Conservation (phyloP, 148 eudicot genomes). For the Silene latifolia region DNA sequence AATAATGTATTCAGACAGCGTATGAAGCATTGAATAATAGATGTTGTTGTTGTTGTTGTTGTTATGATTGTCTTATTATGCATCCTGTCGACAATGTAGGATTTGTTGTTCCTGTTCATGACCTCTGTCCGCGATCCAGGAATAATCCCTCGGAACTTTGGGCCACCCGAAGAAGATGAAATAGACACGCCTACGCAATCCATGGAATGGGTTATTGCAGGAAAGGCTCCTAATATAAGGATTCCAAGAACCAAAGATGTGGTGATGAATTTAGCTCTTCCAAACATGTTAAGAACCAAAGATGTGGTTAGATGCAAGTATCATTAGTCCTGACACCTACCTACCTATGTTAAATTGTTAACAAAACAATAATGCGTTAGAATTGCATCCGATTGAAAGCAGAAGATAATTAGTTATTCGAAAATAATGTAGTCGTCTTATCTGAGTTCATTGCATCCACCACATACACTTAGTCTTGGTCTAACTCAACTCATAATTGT, state of each 20-base stretch:
- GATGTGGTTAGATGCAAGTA: too few species aligned
- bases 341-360: too few species aligned
- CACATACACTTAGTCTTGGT: too few species aligned
- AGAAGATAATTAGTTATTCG: too few species aligned
- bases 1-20: too few species aligned
- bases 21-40: too few species aligned
- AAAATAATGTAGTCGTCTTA: too few species aligned
- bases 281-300: too few species aligned
- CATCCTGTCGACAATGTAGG: slow-evolving; percentile 39
- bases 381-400: too few species aligned
- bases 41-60: neutral
- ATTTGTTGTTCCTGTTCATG: slow-evolving; percentile 58
- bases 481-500: too few species aligned
- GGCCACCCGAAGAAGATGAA: slow-evolving; percentile 44
- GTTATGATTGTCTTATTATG: neutral
- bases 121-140: slow-evolving; percentile 85
- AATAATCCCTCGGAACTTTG: slow-evolving; percentile 60
- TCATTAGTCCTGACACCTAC: too few species aligned
- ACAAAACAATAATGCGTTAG: too few species aligned
- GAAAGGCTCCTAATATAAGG: slow-evolving; percentile 36
- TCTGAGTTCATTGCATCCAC: neutral
- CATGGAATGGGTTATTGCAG: slow-evolving; percentile 51
- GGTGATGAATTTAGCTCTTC: slow-evolving; percentile 46
- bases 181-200: slow-evolving; percentile 32
- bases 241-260: slow-evolving; percentile 76